These are phyloP conservation scores for Diaporthe citrichinensis DNA, from an alignment of 2,329 filamentous ascomycete genomes.

Conservation along the genomic window DNA sequence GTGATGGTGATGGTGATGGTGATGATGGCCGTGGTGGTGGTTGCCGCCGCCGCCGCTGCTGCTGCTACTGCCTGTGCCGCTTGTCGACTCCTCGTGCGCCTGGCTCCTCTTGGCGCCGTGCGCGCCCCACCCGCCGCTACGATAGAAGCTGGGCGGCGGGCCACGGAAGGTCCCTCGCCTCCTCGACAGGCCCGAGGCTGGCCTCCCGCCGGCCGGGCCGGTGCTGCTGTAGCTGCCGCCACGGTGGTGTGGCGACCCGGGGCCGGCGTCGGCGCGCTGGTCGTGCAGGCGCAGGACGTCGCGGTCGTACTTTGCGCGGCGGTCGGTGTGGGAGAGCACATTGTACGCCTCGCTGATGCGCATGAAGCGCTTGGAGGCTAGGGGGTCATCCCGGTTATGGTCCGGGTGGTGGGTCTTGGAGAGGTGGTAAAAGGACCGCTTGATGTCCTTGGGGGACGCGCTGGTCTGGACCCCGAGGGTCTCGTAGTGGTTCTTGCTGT, in stretches of 20 bases:
- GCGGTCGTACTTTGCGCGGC: constrained; percentile 86
- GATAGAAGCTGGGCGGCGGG: constrained; percentile 91
- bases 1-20: background rate
- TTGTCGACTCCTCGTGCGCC: constrained; percentile 62
- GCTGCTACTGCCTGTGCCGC: constrained; percentile 41
- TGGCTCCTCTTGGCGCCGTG: constrained; percentile 71
- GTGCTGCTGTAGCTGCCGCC: constrained; percentile 65
- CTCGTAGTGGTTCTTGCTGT: constrained; percentile 81
- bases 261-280: constrained; percentile 49
- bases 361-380: constrained; percentile 82
- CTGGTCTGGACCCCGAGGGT: constrained; percentile 78
- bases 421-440: constrained; percentile 86
- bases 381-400: constrained; percentile 83
- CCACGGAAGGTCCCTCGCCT: constrained; percentile 84
- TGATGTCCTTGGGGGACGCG: constrained; percentile 64
- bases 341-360: constrained; percentile 88
- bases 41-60: background rate
- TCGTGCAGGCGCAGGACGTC: constrained; percentile 65
- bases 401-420: constrained; percentile 96
- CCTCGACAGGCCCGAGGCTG: constrained; percentile 84
- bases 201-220: constrained; percentile 78
- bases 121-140: constrained; percentile 82
- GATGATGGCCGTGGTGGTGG: constrained; percentile 42
- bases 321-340: constrained; percentile 78
- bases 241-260: constrained; percentile 42